Base-by-base conservation (phyloP, 2,329 filamentous ascomycete genomes). In the Cryphonectria japonica region DNA sequence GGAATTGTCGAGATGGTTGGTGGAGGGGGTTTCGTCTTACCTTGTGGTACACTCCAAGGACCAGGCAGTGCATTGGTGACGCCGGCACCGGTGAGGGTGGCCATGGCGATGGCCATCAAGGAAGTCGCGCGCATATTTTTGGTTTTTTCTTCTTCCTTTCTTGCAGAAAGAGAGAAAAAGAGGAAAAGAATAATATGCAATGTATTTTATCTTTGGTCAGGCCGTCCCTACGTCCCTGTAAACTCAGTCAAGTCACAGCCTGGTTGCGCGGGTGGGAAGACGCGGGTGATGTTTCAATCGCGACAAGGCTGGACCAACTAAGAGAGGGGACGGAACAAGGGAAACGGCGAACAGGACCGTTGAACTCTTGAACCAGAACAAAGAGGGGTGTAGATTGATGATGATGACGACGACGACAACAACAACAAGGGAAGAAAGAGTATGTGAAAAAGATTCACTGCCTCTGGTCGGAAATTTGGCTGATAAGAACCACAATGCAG, bases 51-150 rank as follows among this genome's bases (percentile, higher is more conserved):
- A 37, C 71, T 72, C 71, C 71, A 72, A 0, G 69, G 61, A 57
- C 34, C 62, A 8, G 73, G 73, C 69, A 73, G 66, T 8, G 72
- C 72, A 41, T 78, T 74, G 59, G 78, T 75, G 73, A 78, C 73
- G 72, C 75, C 75, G 50, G 77, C 75, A 72, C 79, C 73, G 64
- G 78, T 73, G 69, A 80, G 70, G 71, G 79, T 70, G 68, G 82
- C 71, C 68, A 82, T 67, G 68, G 77, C 72, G 62, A 78, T 72
- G 69, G 82, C 66, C 70, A 82, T 70, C 72, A 74, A 70, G 52
- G 75, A 75, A 64, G 76, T 74, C 41, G 76, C 78, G 73, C 79
- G 75, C 79, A 83, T 83, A 66, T 72, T 76, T 66, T 52, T 16
- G 29, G 43, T 61, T 41, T 64, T 59, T 59, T 59, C 32, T 2